These are phyloP conservation scores for Dactylis glomerata DNA, from an alignment of 176 grass and related monocot species.

Conservation along the genomic window DNA sequence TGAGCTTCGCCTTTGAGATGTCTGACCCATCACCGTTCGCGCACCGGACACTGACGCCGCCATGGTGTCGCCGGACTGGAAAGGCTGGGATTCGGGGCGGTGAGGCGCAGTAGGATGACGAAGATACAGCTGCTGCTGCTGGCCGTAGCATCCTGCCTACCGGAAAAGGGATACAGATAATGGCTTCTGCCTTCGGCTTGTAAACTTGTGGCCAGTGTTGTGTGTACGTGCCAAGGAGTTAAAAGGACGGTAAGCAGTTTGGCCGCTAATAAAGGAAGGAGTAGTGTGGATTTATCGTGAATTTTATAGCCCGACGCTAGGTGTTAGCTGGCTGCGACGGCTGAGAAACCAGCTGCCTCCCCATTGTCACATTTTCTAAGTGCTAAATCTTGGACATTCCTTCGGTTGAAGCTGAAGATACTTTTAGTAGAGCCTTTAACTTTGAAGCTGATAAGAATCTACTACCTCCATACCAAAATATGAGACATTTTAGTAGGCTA, in stretches of 20 bases:
- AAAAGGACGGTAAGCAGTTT: neutral
- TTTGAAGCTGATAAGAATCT: no score
- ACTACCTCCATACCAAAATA: no score
- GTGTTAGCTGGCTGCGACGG: no score
- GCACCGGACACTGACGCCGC: slow-evolving; percentile 19
- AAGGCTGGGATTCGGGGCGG: neutral
- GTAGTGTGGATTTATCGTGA: neutral
- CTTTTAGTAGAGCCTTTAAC: no score
- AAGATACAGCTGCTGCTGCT: neutral
- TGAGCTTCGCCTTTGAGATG: slow-evolving; percentile 32
- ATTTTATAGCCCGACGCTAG: neutral
- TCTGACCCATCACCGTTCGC: neutral
- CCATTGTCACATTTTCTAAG: no score
- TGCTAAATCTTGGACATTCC: no score
- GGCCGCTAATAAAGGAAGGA: neutral
- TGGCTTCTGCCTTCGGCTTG: neutral
- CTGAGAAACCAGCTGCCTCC: no score
- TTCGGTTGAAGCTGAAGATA: no score
- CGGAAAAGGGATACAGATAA: neutral
- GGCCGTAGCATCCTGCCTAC: neutral
- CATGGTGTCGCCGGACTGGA: neutral
- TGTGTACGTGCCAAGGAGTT: neutral
- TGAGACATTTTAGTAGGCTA: no score
- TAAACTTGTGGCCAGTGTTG: neutral
- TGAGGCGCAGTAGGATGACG: neutral